Evolutionary conservation across 805 yeast species (phyloP), one percentile per base, ranked within the genome.

Genomic region (Nematodospora valgi): DNA sequence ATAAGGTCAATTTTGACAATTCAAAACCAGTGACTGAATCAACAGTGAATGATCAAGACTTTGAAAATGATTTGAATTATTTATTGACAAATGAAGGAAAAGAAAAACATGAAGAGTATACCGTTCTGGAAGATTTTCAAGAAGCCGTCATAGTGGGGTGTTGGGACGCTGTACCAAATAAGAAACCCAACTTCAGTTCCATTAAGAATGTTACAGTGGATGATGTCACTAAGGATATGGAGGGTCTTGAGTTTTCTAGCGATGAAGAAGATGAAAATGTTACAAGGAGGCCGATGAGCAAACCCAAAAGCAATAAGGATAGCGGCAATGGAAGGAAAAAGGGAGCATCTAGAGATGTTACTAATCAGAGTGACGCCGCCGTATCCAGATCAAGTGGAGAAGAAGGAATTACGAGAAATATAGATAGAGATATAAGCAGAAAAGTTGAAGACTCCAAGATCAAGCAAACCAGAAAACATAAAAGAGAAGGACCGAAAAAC

Each of bases 21-120:
- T n/a, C n/a, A n/a, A n/a, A n/a, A n/a, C n/a, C n/a, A n/a, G n/a
- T n/a, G n/a, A n/a, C n/a, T n/a, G n/a, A n/a, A n/a, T n/a, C n/a
- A n/a, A n/a, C n/a, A n/a, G n/a, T n/a, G 13, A 26, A 17, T 5
- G 39, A 33, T 26, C 30, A 41, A 28, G 34, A 32, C 21, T 60
- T 61, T 37, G 65, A 61, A 32, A 40, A 45, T 13, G 65, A 61
- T 41, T 48, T 62, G 37, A 48, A 54, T 29, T 62, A 50, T 28
- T 43, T 62, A 26, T 47, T 59, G 34, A 43, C 46, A n/a, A 41
- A 18, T 11, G 12, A 11, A n/a, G 28, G 35, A 8, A 16, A n/a
- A 3, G 23, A 9, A 9, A 24, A 23, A 22, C 17, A 8, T 11
- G 24, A n/a, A 19, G 32, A 29, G 14, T 28, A 20, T 24, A 24